These are phyloP conservation scores for Aspergillus puulaauensis DNA, from an alignment of 2,329 filamentous ascomycete species.

Conservation along the genomic window DNA sequence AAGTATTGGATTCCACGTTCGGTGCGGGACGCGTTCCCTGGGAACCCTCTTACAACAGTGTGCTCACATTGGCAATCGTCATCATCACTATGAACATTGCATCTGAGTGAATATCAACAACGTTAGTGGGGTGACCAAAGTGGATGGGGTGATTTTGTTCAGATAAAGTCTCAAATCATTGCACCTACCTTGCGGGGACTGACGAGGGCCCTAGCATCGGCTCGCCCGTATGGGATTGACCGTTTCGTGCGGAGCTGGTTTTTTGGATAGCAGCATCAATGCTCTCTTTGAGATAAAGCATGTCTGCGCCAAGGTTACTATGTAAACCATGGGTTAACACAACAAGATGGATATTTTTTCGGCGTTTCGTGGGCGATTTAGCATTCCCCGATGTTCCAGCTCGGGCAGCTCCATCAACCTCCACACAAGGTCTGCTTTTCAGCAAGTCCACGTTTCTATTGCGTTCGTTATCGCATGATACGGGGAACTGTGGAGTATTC, in stretches of 20 bases:
- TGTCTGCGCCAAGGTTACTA: constrained; percentile 92
- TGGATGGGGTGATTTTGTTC: neutral
- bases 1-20: constrained; percentile 96
- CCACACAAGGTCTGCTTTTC: constrained; percentile 23
- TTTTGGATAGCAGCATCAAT: constrained; percentile 72
- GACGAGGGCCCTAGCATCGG: too few species aligned
- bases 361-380: constrained; percentile 22
- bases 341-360: constrained; percentile 73
- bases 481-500: constrained; percentile 84
- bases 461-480: constrained; percentile 45
- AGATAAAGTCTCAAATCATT: neutral
- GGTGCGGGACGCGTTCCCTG: constrained; percentile 84
- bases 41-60: constrained; percentile 85
- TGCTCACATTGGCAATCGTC: constrained; percentile 57
- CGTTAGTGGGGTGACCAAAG: neutral
- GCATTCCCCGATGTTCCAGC: neutral
- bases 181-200: constrained; percentile 9
- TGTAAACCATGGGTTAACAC: constrained; percentile 92
- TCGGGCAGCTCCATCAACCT: constrained; percentile 34
- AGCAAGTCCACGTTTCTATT: neutral
- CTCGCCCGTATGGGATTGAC: neutral
- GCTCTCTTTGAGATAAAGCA: constrained; percentile 96
- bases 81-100: neutral
- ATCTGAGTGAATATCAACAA: neutral
- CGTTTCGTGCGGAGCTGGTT: constrained; percentile 46